These are phyloP conservation scores for Fusarium solani-melongenae DNA, from an alignment of 2,329 filamentous ascomycete genomes.

Conservation along the genomic window DNA sequence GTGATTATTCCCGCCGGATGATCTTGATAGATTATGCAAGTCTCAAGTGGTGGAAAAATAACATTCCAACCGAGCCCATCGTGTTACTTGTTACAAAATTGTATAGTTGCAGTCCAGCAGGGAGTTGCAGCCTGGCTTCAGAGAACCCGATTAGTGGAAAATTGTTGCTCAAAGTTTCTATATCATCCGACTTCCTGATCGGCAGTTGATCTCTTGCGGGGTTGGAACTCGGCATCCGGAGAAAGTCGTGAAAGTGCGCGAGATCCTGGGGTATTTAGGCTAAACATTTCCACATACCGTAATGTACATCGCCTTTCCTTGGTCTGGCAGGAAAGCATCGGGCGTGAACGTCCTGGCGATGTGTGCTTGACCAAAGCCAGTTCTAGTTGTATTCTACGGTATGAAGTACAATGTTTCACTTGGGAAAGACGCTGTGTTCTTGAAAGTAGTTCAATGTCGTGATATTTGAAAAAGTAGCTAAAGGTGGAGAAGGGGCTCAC, in stretches of 20 bases:
- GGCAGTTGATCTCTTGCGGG: background rate
- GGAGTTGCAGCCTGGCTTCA: background rate
- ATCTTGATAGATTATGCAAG: background rate
- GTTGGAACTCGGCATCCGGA: background rate
- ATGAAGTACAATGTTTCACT: too few species aligned
- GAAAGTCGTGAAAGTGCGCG: background rate
- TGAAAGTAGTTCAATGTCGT: too few species aligned
- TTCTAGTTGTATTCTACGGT: too few species aligned
- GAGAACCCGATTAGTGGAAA: slow-evolving; percentile 1
- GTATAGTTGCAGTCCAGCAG: background rate
- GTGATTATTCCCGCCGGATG: background rate
- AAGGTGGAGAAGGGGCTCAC: too few species aligned
- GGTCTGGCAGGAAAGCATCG: too few species aligned
- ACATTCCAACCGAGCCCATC: background rate
- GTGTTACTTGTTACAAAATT: background rate
- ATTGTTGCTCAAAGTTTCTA: background rate
- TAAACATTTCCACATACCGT: background rate
- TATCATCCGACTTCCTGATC: background rate
- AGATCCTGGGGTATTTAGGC: background rate
- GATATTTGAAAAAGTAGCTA: too few species aligned
- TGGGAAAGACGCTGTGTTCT: too few species aligned
- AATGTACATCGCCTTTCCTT: too few species aligned
- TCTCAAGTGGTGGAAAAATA: background rate
- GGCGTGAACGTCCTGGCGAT: too few species aligned
- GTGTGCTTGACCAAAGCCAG: too few species aligned